A percentile compares a stretch with the other conserved stretches of the same genome.
Evolutionary conservation across 1,284 basidiomycete species (phyloP).

Genomic region (Sporisorium exsertum): DNA sequence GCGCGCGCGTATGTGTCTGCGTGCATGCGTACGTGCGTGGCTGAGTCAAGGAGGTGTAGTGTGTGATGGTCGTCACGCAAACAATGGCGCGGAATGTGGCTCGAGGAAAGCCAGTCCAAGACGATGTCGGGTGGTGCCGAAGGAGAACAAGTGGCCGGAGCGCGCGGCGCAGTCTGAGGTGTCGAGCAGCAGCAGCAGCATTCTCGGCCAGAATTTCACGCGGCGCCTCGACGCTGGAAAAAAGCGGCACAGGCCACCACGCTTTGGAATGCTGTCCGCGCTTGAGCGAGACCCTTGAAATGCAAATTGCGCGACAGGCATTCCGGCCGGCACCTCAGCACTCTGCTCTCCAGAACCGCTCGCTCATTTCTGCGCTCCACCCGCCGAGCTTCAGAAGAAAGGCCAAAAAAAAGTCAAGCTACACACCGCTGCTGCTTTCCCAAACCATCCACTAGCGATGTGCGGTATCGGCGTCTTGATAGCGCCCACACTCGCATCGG

Average conservation of each 20-base stretch:
- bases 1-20: too few species aligned
- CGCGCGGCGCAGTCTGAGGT: neutral
- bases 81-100: slow-evolving; percentile 2
- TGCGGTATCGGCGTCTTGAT: slow-evolving; percentile 41
- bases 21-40: slow-evolving; percentile 2
- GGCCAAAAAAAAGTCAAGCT: neutral
- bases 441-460: slow-evolving; percentile 11
- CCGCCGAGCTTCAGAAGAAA: slow-evolving; percentile 10
- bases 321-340: slow-evolving; percentile 17
- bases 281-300: slow-evolving; percentile 5
- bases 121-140: neutral
- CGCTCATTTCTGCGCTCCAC: slow-evolving; percentile 23
- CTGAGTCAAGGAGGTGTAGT: neutral
- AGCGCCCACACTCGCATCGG: slow-evolving; percentile 1
- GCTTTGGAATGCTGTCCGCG: neutral
- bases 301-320: neutral
- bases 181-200: slow-evolving; percentile 4
- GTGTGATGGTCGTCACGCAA: neutral
- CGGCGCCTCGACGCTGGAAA: neutral
- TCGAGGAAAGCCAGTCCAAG: neutral
- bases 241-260: neutral
- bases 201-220: neutral
- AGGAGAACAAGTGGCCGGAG: neutral
- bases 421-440: neutral
- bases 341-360: neutral